Percentiles rank a stretch among this genome's conserved stretches.
phyloP scores from a whole-genome alignment of 2,329 filamentous ascomycete species.

The Exophiala aquamarina region DNA sequence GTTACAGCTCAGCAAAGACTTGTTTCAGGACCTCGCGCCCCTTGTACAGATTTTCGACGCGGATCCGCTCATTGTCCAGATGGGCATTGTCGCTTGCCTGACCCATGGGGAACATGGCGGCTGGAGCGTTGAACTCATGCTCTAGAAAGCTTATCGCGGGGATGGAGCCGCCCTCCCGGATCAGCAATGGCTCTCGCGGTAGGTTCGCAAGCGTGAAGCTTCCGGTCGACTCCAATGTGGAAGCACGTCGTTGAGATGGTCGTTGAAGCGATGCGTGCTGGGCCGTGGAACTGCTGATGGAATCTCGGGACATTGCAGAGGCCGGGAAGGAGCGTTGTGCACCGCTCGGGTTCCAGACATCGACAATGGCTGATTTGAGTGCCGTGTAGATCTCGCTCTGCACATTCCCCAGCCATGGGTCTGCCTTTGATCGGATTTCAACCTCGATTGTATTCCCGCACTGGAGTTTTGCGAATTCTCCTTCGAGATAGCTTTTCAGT shows the following conservation, averaged over 20 bases:
- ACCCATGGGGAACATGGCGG: conserved; percentile 70
- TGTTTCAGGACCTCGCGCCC: conserved; percentile 86
- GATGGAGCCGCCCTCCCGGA: conserved; percentile 92
- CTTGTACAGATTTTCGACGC: conserved; percentile 84
- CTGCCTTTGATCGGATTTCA: conserved; percentile 86
- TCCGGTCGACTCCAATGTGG: conserved; percentile 36
- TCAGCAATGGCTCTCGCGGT: conserved; percentile 61
- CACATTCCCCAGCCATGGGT: conserved; percentile 93
- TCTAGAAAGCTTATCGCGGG: conserved; percentile 80
- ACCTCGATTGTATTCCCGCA: conserved; percentile 80
- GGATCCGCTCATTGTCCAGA: conserved; percentile 90
- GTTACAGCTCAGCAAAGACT: conserved; percentile 62
- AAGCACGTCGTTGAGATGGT: conserved; percentile 32
- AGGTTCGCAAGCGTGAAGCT: conserved; percentile 23
- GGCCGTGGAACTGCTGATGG: conserved; percentile 26
- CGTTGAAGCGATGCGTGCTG: conserved; percentile 27
- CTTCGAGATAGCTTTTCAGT: conserved; percentile 66
- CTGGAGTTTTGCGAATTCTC: conserved; percentile 71
- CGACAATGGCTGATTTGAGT: conserved; percentile 78
- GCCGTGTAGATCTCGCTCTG: conserved; percentile 88
- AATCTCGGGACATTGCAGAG: conserved; percentile 31
- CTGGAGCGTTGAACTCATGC: conserved; percentile 25
- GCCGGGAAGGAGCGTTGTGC: conserved; percentile 25
- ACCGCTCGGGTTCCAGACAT: conserved; percentile 66
- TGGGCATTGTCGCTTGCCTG: conserved; percentile 93